Evolutionary conservation across 805 yeast species (phyloP).

Genomic region (Scheffersomyces ergatensis): DNA sequence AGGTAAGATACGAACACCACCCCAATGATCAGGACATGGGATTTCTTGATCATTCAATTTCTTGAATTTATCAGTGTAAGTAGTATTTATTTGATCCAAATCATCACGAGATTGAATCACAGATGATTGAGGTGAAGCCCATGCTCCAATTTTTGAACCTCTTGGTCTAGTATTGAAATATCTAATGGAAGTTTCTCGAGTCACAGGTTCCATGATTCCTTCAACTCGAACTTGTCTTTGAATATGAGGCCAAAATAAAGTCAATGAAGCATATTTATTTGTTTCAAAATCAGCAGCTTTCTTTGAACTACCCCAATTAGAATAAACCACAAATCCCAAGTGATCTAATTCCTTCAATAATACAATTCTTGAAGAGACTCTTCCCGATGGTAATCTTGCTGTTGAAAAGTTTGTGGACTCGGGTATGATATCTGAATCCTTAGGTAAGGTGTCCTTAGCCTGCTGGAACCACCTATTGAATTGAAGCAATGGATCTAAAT

Average conservation of each 20-base stretch:
- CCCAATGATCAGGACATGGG: conserved; percentile 95
- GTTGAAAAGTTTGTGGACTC: conserved; percentile 89
- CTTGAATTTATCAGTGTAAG: conserved; percentile 56
- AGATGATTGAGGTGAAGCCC: conserved; percentile 90
- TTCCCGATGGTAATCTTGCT: conserved; percentile 84
- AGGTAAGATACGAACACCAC: conserved; percentile 87
- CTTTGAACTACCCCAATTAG: conserved; percentile 88
- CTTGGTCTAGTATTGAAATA: conserved; percentile 89
- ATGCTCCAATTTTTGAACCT: conserved; percentile 92
- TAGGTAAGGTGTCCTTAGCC: conserved; percentile 31
- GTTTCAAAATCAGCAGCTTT: conserved; percentile 68
- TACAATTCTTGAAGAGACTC: conserved; percentile 81
- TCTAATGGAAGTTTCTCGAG: conserved; percentile 67
- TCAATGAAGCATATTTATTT: conserved; percentile 79
- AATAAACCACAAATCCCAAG: conserved; percentile 80
- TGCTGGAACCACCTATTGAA: conserved; percentile 79
- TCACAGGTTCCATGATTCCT: conserved; percentile 74
- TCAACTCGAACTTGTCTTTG: conserved; percentile 95
- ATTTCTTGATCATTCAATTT: conserved; percentile 56
- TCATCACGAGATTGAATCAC: conserved; percentile 57
- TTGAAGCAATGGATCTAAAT: conserved; percentile 65
- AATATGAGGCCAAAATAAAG: conserved; percentile 86
- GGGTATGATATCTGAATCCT: conserved; percentile 53
- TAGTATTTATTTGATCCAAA: conserved; percentile 51
- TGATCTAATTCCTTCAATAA: conserved; percentile 86